Base-by-base conservation (phyloP, 441 rosid species). In the Erysimum pusillum region DNA sequence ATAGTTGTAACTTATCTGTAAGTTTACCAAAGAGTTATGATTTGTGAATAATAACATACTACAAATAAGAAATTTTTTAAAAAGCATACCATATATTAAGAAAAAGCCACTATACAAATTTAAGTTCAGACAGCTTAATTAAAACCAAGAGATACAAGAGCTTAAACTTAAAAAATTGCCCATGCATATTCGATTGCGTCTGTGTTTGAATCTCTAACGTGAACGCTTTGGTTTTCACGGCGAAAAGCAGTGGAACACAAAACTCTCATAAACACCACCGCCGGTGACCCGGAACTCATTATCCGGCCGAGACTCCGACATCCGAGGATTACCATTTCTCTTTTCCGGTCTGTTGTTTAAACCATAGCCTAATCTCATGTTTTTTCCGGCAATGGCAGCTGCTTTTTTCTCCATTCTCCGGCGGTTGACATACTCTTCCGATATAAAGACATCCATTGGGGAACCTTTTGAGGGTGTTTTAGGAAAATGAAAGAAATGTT, bases 321-420 rank as follows among this genome's bases (percentile, higher is more conserved):
- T 44, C 10, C 13, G n/a, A 28, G 15, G 67, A 28, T 13, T 31
- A 36, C 1, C 57, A 5, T 18, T 46, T 36, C 46, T 63, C 48
- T 46, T 71, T 39, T 76, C 80, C 31, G 20, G 15, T 53, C 11
- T 44, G 2, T 20, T 69, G 64, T 13, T 62, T 45, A 66, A 42
- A 53, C 35, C 5, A 15, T 51, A 53, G 25, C 70, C 65, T 20
- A 69, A 11, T 9, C 36, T 63, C 54, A 38, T 18, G 61, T 25
- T 44, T 48, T 77, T 77, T 9, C 78, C 65, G 31, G 83, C 63
- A 25, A 25, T 2, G 15, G 67, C 70, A 12, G 88, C 86, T 3
- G 82, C 83, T 82, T 18, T 79, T 73, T 79, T 88, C 77, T 90
- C 96, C 45, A 53, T 79, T 80, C 91, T 78, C 61, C 91, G 83